Base-by-base conservation (phyloP, 129 eudicot genomes). In the Ambrosia trifida region DNA sequence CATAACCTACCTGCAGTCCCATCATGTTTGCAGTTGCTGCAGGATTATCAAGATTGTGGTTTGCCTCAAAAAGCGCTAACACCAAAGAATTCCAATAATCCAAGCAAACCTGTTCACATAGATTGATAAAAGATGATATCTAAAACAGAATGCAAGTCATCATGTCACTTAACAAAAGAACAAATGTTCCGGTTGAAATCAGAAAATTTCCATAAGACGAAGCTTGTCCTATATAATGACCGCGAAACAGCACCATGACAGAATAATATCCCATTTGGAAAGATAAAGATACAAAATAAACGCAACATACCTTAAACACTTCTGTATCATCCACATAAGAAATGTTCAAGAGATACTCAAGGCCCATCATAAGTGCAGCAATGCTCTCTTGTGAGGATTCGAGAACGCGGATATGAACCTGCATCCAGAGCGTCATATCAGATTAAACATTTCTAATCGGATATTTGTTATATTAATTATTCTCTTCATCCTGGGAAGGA, bases 311-410 rank as follows among this genome's bases (percentile, higher is more conserved):
- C 99, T 95, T 95, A 77, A 95, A 95, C 73, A 95, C 99, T 81
- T 95, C 99, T 3, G 96, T 90, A 70, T 95, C 99, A 74, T 95
- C 99, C 77, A 95, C 99, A 70, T 90, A 95, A 24, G 99, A 90
- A 66, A 95, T 95, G 78, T 80, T 82, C 74, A 90, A 86, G 47
- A 95, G 88, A 77, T 95, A 95, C 69, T 90, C 99, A 58, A 95
- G 97, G 47, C 99, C 99, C 78, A 76, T 53, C 47, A 90, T 52
- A 59, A 95, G 88, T 6, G 84, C 83, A 88, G 86, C 73, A 69
- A 88, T 79, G 78, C 82, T 95, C 79, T 90, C 99, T 80, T 78
- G 99, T 12, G 87, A 64, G 32, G 94, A 78, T 79, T 95, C 99
- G 35, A 90, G 85, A 40, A 95, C 83, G 20, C 88, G 93, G 66